Base-by-base conservation (phyloP, 2,329 filamentous ascomycete genomes). In the Penicillium brevicompactum region DNA sequence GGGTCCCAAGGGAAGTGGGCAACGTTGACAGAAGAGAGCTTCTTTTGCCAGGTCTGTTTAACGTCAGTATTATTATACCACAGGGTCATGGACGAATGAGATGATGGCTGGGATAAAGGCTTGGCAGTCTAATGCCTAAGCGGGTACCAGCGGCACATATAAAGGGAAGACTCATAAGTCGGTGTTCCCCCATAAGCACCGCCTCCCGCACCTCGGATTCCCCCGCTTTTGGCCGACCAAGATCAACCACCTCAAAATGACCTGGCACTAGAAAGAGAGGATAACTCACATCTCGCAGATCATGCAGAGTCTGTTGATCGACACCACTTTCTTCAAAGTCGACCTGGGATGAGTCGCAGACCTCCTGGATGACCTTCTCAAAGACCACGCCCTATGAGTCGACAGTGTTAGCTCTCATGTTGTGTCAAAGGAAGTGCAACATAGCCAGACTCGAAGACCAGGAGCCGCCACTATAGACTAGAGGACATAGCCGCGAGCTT, bases 311-410 rank as follows among this genome's bases (percentile, higher is more conserved):
- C 66, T 85, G 81, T 74, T 93, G 89, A 67, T 96, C 91, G 62
- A 97, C 89, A 67, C 94, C 94, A 66, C 89, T 91, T 78, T 99
- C 94, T 75, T 99, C 94, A 73, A 99, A 97, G 77, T 97, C 94
- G 70, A 93, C 90, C 70, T 90, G 85, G 70, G 93, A 97, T 64
- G 88, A 87, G 67, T 93, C 89, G 76, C 97, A 90, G 71, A 99
- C 92, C 79, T 90, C 89, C 67, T 93, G 88, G 76, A 97, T 91
- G 72, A 99, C 92, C 78, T 94, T 91, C 60, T 88, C 82, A 71
- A 97, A 99, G 70, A 97, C 88, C 64, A 80, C 78, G 69, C 94
- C 94, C 80, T 87, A 59, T 67, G 46, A 57, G 46, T 53, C 65
- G 55, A 57, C 49, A 51, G 56, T 62, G 66, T 73, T 57, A 74